Conservation (phyloP, 352 stramenopile genomes). For the Pythium utonaiense region DNA sequence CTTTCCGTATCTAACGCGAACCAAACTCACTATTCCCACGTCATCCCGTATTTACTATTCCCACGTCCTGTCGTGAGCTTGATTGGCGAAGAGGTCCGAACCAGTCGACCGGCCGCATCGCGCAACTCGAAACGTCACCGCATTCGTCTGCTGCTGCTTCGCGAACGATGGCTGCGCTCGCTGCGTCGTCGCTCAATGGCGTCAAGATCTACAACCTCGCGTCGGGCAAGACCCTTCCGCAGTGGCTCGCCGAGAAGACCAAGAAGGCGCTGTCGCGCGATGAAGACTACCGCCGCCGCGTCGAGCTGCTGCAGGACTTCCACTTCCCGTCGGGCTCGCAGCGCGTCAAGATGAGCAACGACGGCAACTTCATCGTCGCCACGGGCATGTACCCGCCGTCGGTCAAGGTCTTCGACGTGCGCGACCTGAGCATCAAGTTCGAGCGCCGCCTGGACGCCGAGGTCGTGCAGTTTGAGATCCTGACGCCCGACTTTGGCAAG, state of each 20-base stretch:
- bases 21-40: constrained; percentile 6
- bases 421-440: constrained; percentile 99
- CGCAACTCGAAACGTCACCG: constrained; percentile 19
- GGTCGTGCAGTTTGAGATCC: constrained; percentile 94
- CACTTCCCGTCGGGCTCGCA: constrained; percentile 95
- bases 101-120: constrained; percentile 5
- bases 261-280: constrained; percentile 68
- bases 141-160: neutral
- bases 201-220: constrained; percentile 96
- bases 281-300: constrained; percentile 88
- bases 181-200: constrained; percentile 86
- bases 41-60: neutral
- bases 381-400: constrained; percentile 96
- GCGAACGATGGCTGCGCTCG: constrained; percentile 64
- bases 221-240: constrained; percentile 91
- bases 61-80: constrained; percentile 1
- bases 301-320: constrained; percentile 99
- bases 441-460: constrained; percentile 96
- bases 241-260: constrained; percentile 93
- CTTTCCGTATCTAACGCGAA: constrained; percentile 18
- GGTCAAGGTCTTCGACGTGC: constrained; percentile 94
- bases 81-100: constrained; percentile 26
- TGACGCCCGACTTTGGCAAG: constrained; percentile 98
- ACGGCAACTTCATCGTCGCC: constrained; percentile 96
- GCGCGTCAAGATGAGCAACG: constrained; percentile 90